Percentiles rank a stretch among this genome's conserved stretches.
Conservation (phyloP, 257 asterid genomes). For the Lycium barbarum region DNA sequence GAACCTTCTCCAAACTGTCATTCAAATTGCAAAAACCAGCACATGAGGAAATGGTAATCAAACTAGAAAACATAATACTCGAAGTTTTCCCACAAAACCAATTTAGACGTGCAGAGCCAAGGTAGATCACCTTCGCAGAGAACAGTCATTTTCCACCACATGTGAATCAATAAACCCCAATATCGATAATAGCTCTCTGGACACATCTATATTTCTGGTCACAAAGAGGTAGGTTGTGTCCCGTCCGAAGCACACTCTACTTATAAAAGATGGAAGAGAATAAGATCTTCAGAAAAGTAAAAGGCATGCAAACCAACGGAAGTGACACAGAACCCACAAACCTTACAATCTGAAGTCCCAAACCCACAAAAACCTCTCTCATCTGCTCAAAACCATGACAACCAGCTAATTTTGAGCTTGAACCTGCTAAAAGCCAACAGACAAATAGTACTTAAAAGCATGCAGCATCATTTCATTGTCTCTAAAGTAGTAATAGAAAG, state of each 20-base stretch:
- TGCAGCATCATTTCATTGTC: not conserved
- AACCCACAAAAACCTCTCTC: conserved; percentile 49
- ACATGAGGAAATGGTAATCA: conserved; percentile 26
- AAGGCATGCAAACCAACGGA: conserved; percentile 19
- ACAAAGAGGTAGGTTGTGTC: conserved; percentile 47
- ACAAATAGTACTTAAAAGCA: conserved; percentile 20
- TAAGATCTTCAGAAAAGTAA: conserved; percentile 32
- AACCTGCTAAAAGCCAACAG: conserved; percentile 41
- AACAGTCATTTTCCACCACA: conserved; percentile 33
- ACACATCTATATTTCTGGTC: conserved; percentile 45
- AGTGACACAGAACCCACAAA: conserved; percentile 34
- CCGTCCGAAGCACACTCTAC: conserved; percentile 49
- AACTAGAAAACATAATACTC: not conserved
- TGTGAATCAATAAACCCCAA: conserved; percentile 45
- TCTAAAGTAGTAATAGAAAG: conserved; percentile 26
- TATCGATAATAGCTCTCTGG: conserved; percentile 44
- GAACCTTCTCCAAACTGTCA: conserved; percentile 57
- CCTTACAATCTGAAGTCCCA: conserved; percentile 60
- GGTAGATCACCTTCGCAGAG: conserved; percentile 52
- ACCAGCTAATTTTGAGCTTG: conserved; percentile 44
- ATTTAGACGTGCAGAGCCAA: conserved; percentile 20
- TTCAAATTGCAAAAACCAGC: conserved; percentile 30
- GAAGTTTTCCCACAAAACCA: conserved; percentile 11
- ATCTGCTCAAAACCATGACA: conserved; percentile 43
- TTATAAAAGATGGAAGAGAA: conserved; percentile 24